Conservation (phyloP, 345 rosid species). For the Stellera chamaejasme region DNA sequence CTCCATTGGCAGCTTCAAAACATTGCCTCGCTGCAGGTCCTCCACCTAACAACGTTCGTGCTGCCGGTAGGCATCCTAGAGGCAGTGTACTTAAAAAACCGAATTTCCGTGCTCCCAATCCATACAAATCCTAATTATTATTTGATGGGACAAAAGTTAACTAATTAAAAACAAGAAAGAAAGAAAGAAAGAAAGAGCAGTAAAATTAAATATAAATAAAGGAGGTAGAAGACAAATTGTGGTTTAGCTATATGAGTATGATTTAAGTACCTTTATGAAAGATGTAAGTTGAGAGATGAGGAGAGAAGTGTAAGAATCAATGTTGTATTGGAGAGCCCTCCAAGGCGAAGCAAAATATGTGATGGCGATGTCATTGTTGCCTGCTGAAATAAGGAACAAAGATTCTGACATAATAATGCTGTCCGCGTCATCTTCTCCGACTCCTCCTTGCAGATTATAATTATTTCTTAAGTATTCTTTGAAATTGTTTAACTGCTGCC, state of each 20-base stretch:
- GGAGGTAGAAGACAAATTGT: no score
- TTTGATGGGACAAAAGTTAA: no score
- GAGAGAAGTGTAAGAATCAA: slow-evolving; percentile 3
- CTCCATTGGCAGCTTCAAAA: not conserved
- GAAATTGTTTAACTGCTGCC: slow-evolving; percentile 10
- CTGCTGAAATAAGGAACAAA: slow-evolving; percentile 9
- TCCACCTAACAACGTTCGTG: not conserved
- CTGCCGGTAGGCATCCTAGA: slow-evolving; percentile 15
- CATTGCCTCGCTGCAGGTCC: slow-evolving; percentile 1
- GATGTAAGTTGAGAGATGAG: slow-evolving; percentile 8
- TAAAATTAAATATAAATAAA: not conserved
- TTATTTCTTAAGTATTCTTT: slow-evolving; percentile 11
- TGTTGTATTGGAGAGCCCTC: not conserved
- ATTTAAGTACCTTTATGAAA: slow-evolving; percentile 14
- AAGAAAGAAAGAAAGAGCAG: no score
- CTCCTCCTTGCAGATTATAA: slow-evolving; percentile 6
- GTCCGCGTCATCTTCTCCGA: slow-evolving; percentile 11
- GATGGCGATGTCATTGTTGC: slow-evolving; percentile 18
- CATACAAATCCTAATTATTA: slow-evolving; percentile 11
- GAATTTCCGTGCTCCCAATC: slow-evolving; percentile 17
- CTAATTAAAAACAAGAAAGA: no score
- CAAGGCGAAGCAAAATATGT: not conserved
- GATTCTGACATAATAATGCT: slow-evolving; percentile 1
- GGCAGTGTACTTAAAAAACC: slow-evolving; percentile 11
- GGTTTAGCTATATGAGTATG: not conserved